Percentiles rank a stretch among this genome's conserved stretches.
phyloP scores from a whole-genome alignment of 2,329 filamentous ascomycete genomes.

The Akanthomyces uredinophilus region DNA sequence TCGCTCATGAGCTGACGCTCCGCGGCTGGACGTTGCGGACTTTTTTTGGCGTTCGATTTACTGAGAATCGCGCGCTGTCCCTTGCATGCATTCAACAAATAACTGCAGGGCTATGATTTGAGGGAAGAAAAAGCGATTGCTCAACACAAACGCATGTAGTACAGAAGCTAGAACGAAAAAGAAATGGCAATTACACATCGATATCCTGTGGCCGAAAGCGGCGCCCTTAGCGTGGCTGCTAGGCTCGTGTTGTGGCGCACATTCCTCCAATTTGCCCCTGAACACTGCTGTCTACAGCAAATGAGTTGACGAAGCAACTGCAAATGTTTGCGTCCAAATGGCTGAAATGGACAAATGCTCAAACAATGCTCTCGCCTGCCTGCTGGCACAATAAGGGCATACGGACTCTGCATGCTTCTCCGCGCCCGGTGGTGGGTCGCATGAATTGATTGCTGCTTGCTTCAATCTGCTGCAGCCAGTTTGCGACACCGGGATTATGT shows the following conservation, averaged over 20 bases:
- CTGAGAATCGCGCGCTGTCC: background rate
- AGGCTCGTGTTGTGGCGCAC: background rate
- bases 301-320: no score
- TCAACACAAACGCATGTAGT: slow-evolving; percentile 7
- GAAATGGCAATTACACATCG: background rate
- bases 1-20: no score
- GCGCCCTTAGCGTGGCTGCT: background rate
- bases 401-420: background rate
- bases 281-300: background rate
- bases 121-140: background rate
- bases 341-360: no score
- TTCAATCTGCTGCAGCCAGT: background rate
- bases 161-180: background rate
- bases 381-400: background rate
- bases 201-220: background rate
- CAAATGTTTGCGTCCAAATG: no score
- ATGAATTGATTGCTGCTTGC: background rate
- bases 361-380: background rate
- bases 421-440: background rate
- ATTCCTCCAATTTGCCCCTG: background rate
- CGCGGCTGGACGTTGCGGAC: background rate
- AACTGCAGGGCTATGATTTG: background rate
- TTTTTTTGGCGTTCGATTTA: background rate
- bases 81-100: slow-evolving; percentile 1
- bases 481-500: background rate